These are phyloP conservation scores for Porcisia deanei DNA, from an alignment of 208 protist genomes.

Conservation along the genomic window DNA sequence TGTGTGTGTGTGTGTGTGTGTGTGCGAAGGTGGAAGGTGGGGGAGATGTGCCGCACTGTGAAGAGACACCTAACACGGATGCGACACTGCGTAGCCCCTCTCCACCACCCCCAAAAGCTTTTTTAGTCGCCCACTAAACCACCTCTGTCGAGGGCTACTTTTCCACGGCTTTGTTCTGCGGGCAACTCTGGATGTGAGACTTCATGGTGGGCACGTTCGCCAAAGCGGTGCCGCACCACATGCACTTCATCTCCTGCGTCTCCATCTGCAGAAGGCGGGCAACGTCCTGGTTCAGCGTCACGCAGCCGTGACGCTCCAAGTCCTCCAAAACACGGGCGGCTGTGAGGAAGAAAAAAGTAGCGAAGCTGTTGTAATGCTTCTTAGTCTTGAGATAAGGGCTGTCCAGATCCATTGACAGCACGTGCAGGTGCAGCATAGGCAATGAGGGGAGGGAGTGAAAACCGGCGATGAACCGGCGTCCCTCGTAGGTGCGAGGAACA, in stretches of 20 bases:
- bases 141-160: not conserved
- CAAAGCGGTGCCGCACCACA: conserved; percentile 77
- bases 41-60: not conserved
- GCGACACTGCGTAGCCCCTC: not conserved
- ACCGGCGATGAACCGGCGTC: conserved; percentile 63
- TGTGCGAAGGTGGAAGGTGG: too few species aligned
- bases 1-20: not conserved
- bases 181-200: conserved; percentile 58
- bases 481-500: conserved; percentile 18
- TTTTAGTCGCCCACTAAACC: not conserved
- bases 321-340: conserved; percentile 59
- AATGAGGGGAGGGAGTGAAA: conserved; percentile 89
- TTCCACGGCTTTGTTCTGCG: conserved; percentile 45
- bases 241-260: conserved; percentile 71
- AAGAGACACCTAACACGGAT: too few species aligned
- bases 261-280: conserved; percentile 55
- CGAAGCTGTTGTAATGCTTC: conserved; percentile 93
- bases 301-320: conserved; percentile 50
- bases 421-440: conserved; percentile 86
- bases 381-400: conserved; percentile 78
- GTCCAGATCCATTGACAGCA: conserved; percentile 82
- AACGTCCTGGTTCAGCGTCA: conserved; percentile 79
- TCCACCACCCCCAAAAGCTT: too few species aligned
- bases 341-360: conserved; percentile 87
- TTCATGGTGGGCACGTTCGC: conserved; percentile 63